phyloP scores from a whole-genome alignment of 2,329 filamentous ascomycete genomes.

The Phoma herbarum region DNA sequence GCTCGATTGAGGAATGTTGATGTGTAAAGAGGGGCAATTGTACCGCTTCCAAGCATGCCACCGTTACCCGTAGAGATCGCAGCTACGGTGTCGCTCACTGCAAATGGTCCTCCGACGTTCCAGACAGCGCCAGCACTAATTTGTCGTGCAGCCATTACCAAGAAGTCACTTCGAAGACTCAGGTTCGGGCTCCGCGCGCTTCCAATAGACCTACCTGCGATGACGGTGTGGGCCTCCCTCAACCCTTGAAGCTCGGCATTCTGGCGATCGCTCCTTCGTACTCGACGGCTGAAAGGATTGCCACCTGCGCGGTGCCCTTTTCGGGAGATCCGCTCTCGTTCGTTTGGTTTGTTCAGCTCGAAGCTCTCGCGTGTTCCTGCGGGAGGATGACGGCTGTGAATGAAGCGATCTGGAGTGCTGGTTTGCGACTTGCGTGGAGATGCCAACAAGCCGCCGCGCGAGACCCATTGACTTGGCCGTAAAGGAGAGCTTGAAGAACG shows the following conservation, averaged over 20 bases:
- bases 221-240: slow-evolving; percentile 43
- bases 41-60: slow-evolving; percentile 71
- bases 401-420: slow-evolving; percentile 66
- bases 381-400: slow-evolving; percentile 58
- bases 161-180: slow-evolving; percentile 35
- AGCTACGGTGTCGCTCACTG: slow-evolving; percentile 60
- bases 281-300: slow-evolving; percentile 63
- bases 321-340: slow-evolving; percentile 57
- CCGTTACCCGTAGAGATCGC: slow-evolving; percentile 69
- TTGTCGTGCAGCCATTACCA: slow-evolving; percentile 48
- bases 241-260: slow-evolving; percentile 46
- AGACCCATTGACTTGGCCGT: slow-evolving; percentile 44
- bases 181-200: slow-evolving; percentile 31
- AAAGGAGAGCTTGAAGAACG: slow-evolving; percentile 44
- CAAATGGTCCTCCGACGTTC: slow-evolving; percentile 76
- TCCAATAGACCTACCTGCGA: slow-evolving; percentile 31
- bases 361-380: slow-evolving; percentile 59
- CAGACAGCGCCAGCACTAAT: slow-evolving; percentile 76
- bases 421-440: slow-evolving; percentile 30
- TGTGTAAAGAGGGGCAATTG: slow-evolving; percentile 72
- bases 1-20: slow-evolving; percentile 63
- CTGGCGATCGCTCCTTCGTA: slow-evolving; percentile 44
- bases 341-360: slow-evolving; percentile 60
- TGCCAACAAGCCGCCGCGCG: slow-evolving; percentile 35
- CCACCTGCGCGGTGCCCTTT: slow-evolving; percentile 55